Evolutionary conservation across 768 basidiomycete species (phyloP).

Genomic region (Boletus pseudo-olivaceus): DNA sequence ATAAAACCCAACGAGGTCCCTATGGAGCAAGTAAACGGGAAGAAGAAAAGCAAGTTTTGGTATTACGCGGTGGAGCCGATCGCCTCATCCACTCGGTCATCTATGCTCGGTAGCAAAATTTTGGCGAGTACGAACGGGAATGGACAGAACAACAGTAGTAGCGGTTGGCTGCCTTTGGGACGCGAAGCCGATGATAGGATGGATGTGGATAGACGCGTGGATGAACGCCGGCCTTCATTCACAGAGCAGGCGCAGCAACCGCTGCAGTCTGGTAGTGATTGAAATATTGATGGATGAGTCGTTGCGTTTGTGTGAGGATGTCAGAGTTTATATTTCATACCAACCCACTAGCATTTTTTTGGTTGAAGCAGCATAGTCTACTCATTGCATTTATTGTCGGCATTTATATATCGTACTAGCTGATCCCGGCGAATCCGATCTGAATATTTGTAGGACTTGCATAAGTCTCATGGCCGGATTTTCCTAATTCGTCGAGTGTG

Average conservation of each 20-base stretch:
- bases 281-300: neutral
- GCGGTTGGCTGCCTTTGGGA: slow-evolving; percentile 7
- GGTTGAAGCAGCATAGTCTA: slow-evolving; percentile 28
- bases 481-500: slow-evolving; percentile 16
- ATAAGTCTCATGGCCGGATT: neutral
- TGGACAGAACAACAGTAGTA: slow-evolving; percentile 7
- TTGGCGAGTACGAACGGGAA: slow-evolving; percentile 22
- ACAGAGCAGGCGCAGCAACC: slow-evolving; percentile 11
- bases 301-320: slow-evolving; percentile 9
- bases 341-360: slow-evolving; percentile 31
- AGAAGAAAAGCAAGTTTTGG: slow-evolving; percentile 86
- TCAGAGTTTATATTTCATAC: slow-evolving; percentile 25
- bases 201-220: slow-evolving; percentile 22
- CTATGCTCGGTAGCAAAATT: slow-evolving; percentile 10
- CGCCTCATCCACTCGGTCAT: slow-evolving; percentile 29
- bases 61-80: slow-evolving; percentile 81
- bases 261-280: slow-evolving; percentile 9
- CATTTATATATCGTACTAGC: slow-evolving; percentile 18
- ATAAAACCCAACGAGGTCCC: slow-evolving; percentile 71
- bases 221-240: slow-evolving; percentile 16
- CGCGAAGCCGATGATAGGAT: slow-evolving; percentile 11
- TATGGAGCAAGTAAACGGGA: slow-evolving; percentile 72
- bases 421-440: neutral
- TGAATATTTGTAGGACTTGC: neutral
- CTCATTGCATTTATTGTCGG: slow-evolving; percentile 24